Percentiles rank a stretch among this genome's conserved stretches.
Evolutionary conservation across 2,329 filamentous ascomycete genomes (phyloP).

Genomic region (Beauveria sp.): DNA sequence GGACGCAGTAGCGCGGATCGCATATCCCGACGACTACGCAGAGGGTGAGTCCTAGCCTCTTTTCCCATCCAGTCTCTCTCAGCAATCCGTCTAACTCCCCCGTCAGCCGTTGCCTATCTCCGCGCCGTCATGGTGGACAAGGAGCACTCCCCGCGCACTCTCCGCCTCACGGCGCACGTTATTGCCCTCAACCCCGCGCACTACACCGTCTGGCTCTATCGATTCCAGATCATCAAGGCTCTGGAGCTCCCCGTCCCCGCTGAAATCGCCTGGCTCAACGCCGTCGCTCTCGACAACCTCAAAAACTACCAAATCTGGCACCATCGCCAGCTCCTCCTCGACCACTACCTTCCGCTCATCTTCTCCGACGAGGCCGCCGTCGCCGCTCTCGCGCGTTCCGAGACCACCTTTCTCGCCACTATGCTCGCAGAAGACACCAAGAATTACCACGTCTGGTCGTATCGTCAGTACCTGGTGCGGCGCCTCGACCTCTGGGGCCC

Average conservation of each 20-base stretch:
- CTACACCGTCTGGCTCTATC: conserved; percentile 98
- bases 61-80: neutral
- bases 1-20: conserved; percentile 81
- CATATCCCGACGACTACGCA: conserved; percentile 81
- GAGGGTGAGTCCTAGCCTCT: conserved; percentile 48
- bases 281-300: conserved; percentile 70
- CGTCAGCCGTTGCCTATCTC: conserved; percentile 75
- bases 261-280: conserved; percentile 82
- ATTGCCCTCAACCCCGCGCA: conserved; percentile 92
- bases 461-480: conserved; percentile 64
- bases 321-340: conserved; percentile 58
- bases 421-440: conserved; percentile 87
- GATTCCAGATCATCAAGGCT: conserved; percentile 67
- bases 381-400: conserved; percentile 52
- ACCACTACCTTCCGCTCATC: conserved; percentile 51
- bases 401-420: conserved; percentile 65
- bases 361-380: conserved; percentile 49
- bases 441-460: conserved; percentile 98
- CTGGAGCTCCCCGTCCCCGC: conserved; percentile 57
- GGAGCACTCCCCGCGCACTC: conserved; percentile 70
- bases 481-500: conserved; percentile 64
- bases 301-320: conserved; percentile 99
- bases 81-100: neutral
- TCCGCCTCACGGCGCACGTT: conserved; percentile 79
- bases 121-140: conserved; percentile 86